These are phyloP conservation scores for Vicia faba DNA, from an alignment of 306 rosid genomes.

Conservation along the genomic window DNA sequence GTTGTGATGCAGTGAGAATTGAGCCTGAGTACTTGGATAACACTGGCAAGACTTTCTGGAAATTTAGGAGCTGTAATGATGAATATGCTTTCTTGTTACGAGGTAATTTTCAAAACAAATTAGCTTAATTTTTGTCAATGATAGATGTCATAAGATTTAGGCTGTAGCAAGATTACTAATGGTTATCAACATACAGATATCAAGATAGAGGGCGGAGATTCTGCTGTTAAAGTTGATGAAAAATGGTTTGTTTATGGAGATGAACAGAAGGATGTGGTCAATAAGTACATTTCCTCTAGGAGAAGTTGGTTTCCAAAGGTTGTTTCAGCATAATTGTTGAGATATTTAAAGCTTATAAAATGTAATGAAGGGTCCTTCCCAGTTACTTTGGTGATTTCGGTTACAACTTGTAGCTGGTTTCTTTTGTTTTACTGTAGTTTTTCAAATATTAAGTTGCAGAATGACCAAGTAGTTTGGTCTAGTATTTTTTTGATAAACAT, in stretches of 20 bases:
- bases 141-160: conserved; percentile 16
- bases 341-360: neutral
- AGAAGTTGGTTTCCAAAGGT: neutral
- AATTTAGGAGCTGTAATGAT: conserved; percentile 25
- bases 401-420: conserved; percentile 3
- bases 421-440: neutral
- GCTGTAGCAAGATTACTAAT: conserved; percentile 24
- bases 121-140: conserved; percentile 2
- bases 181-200: conserved; percentile 32
- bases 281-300: conserved; percentile 42
- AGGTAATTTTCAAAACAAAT: conserved; percentile 39
- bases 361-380: neutral
- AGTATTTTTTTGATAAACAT: neutral
- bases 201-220: conserved; percentile 13
- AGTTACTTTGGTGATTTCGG: neutral
- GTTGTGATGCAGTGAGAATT: conserved; percentile 39
- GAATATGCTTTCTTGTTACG: conserved; percentile 41
- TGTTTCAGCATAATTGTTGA: neutral
- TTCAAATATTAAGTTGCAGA: too few species aligned
- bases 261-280: conserved; percentile 34
- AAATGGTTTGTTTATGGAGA: conserved; percentile 45
- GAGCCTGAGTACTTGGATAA: conserved; percentile 36
- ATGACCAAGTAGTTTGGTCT: neutral
- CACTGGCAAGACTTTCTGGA: conserved; percentile 43
- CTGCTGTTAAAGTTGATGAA: conserved; percentile 26